Evolutionary conservation across 768 basidiomycete genomes (phyloP).

Genomic region (Lanmaoa pseudosensibilis): DNA sequence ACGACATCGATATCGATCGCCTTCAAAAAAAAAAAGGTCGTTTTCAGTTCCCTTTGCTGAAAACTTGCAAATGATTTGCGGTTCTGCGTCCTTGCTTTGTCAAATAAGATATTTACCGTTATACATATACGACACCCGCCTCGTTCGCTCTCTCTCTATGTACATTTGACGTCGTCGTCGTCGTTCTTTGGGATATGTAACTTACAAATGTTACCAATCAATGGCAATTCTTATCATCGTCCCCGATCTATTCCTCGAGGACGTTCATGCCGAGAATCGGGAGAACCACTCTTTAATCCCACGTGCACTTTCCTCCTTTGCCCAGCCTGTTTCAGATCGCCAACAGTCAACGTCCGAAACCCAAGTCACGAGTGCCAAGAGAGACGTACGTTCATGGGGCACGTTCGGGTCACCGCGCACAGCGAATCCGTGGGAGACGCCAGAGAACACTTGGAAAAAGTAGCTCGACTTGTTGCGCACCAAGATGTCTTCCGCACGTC

Average conservation of each 20-base stretch:
- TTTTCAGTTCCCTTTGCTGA: too few relatives aligned
- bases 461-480: slow-evolving; percentile 49
- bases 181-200: too few relatives aligned
- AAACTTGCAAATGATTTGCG: too few relatives aligned
- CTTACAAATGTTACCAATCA: background rate
- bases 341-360: background rate
- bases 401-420: slow-evolving; percentile 15
- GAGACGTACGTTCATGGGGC: slow-evolving; percentile 19
- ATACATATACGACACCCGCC: too few relatives aligned
- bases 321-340: slow-evolving; percentile 45
- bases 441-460: slow-evolving; percentile 55
- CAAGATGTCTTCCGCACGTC: slow-evolving; percentile 56
- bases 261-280: background rate
- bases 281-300: slow-evolving; percentile 50
- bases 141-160: too few relatives aligned
- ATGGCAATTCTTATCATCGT: background rate
- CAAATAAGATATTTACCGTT: too few relatives aligned
- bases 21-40: too few relatives aligned
- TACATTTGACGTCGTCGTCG: too few relatives aligned
- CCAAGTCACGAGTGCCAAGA: background rate
- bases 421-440: slow-evolving; percentile 32
- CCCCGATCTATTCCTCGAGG: too few relatives aligned
- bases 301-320: slow-evolving; percentile 55
- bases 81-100: too few relatives aligned
- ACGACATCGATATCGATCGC: too few relatives aligned